Base-by-base conservation (phyloP, 208 protist species). In the Wallacemonas rigidus region DNA sequence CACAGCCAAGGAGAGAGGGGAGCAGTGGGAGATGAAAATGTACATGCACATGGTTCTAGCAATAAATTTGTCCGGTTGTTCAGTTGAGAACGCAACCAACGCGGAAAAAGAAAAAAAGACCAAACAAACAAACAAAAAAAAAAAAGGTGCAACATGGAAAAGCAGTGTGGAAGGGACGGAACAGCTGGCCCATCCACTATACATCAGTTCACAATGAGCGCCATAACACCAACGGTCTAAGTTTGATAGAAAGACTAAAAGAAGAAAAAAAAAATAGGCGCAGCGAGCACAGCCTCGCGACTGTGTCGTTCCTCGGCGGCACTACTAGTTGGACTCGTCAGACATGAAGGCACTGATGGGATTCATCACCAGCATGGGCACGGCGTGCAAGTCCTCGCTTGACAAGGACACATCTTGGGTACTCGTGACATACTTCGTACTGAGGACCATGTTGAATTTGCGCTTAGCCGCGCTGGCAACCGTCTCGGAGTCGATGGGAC, bases 361-460 rank as follows among this genome's bases (percentile, higher is more conserved):
- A 5, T 58, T 43, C 48, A 43, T 40, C 50, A 41, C 26, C 15
- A 55, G 64, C 44, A 57, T 69, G 5, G 48, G 64, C 14, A 53
- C 50, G 9, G 7, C 35, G 7, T 36, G 64, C 9, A 69, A 17
- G 43, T 69, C 64, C 6, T 55, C 15, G 50, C 64, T 69, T 7
- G 36, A 40, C 50, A 69, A 39, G 5, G 64, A 69, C 7, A 50
- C 64, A 17, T 69, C 48, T 12, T 69, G 15, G 5, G 64, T 63
- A 14, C 36, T 63, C 35, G 57, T 47, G 57, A 63, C 57, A 44
- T 63, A 63, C 35, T 63, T 63, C 36, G 57, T 63, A 17, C 57
- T 63, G 36, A 63, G 39, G 17, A 63, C 44, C 57, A 63, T 63
- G 57, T 63, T 63, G 57, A 63, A 63, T 17, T 63, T 63, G 5